These are phyloP conservation scores for Phlebiopsis gigantea DNA, from an alignment of 768 basidiomycete species.

Conservation along the genomic window DNA sequence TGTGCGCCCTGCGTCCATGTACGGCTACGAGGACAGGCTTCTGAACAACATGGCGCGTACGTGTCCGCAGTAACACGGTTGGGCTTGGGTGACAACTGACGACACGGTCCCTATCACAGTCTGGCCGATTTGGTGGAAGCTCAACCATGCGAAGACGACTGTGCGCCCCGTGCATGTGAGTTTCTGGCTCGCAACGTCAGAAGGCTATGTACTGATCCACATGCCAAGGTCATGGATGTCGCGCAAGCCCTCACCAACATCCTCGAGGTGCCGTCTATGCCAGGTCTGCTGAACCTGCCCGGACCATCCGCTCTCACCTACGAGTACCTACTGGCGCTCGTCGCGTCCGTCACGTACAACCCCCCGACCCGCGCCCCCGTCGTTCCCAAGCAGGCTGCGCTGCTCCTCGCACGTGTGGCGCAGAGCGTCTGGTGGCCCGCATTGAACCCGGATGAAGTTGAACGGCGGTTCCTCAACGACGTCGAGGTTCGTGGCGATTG, in stretches of 20 bases:
- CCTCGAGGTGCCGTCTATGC: constrained; percentile 52
- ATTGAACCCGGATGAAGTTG: constrained; percentile 86
- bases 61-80: constrained; percentile 26
- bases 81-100: background rate
- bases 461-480: constrained; percentile 84
- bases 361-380: constrained; percentile 67
- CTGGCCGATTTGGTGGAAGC: constrained; percentile 91
- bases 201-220: constrained; percentile 11
- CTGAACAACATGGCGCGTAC: constrained; percentile 88
- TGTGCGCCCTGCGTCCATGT: constrained; percentile 80
- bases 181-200: constrained; percentile 9
- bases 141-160: constrained; percentile 84
- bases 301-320: constrained; percentile 85
- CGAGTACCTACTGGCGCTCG: constrained; percentile 74
- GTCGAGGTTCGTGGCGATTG: constrained; percentile 70
- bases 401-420: constrained; percentile 56
- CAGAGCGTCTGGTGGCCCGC: constrained; percentile 87
- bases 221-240: constrained; percentile 78
- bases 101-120: constrained; percentile 36
- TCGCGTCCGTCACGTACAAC: constrained; percentile 74
- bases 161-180: constrained; percentile 86
- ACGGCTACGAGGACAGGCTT: constrained; percentile 92
- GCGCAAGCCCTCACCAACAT: constrained; percentile 87
- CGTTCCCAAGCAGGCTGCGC: constrained; percentile 70
- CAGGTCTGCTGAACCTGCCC: constrained; percentile 74